A percentile compares a stretch with the other conserved stretches of the same genome.
phyloP scores from a whole-genome alignment of 225 moss, liverwort and hornwort species.

The Straminergon stramineum region DNA sequence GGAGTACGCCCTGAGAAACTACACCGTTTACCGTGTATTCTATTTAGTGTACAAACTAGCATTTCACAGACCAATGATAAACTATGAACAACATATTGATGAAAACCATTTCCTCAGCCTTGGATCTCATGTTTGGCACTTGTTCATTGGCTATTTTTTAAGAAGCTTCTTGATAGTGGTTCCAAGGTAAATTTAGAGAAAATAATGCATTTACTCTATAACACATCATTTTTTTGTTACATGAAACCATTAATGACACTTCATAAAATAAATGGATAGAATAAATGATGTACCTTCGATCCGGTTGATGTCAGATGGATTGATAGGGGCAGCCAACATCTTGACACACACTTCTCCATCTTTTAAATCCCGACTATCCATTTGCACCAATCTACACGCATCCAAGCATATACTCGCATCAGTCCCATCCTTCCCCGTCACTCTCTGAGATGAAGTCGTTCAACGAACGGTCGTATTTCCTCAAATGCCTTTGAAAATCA shows the following conservation, averaged over 20 bases:
- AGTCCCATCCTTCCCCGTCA: neutral
- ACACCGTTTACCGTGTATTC: neutral
- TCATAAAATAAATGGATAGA: neutral
- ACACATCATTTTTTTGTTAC: neutral
- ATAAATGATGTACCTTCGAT: slow-evolving; percentile 50
- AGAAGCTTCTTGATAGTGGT: neutral
- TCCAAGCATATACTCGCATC: neutral
- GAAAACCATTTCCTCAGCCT: neutral
- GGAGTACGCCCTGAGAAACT: neutral
- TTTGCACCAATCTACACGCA: slow-evolving; percentile 48
- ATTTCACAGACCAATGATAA: neutral
- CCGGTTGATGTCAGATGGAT: slow-evolving; percentile 89
- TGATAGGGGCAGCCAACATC: slow-evolving; percentile 93
- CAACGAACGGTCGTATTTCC: neutral
- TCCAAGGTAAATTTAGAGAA: neutral
- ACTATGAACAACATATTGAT: neutral
- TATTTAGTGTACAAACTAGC: too few species aligned
- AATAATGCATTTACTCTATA: neutral
- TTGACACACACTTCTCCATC: slow-evolving; percentile 84
- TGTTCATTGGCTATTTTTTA: neutral
- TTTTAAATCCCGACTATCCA: slow-evolving; percentile 50
- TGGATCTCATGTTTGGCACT: too few species aligned
- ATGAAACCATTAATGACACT: neutral
- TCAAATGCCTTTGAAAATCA: neutral
- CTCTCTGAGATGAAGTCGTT: neutral